These are phyloP conservation scores for Epichloe amarillans DNA, from an alignment of 2,329 filamentous ascomycete genomes.

Conservation along the genomic window DNA sequence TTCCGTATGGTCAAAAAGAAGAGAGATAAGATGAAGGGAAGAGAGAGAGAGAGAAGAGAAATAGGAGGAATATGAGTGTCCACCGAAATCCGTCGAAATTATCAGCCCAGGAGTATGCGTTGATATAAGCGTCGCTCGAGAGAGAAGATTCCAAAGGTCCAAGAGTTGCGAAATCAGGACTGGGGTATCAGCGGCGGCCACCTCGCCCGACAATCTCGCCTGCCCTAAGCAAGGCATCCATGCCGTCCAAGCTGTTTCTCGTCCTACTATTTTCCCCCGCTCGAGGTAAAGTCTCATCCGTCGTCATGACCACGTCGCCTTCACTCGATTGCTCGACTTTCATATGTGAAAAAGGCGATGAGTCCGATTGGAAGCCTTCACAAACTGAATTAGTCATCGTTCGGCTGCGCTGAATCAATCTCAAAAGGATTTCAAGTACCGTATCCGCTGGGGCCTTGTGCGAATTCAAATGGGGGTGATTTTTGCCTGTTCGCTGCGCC, in stretches of 20 bases:
- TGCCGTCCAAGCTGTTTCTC: constrained; percentile 34
- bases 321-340: constrained; percentile 17
- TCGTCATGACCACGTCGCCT: constrained; percentile 19
- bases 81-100: background rate
- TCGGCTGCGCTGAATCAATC: constrained; percentile 6
- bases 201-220: constrained; percentile 44
- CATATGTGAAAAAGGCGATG: constrained; percentile 18
- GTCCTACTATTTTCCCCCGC: constrained; percentile 8
- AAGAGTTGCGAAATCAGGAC: background rate
- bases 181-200: constrained; percentile 10
- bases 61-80: too few species aligned
- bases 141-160: background rate
- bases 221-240: constrained; percentile 44
- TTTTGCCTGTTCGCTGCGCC: constrained; percentile 14
- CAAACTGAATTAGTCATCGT: constrained; percentile 15
- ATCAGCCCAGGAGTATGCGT: too few species aligned
- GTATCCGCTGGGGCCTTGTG: constrained; percentile 19
- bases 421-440: constrained; percentile 17
- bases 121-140: background rate
- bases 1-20: background rate
- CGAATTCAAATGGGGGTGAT: constrained; percentile 12
- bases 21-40: background rate
- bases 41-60: background rate
- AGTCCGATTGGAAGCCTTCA: constrained; percentile 22
- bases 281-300: constrained; percentile 11